Evolutionary conservation across 192 early-diverging fungal genomes (phyloP).

Genomic region (Gonapodya prolifera): DNA sequence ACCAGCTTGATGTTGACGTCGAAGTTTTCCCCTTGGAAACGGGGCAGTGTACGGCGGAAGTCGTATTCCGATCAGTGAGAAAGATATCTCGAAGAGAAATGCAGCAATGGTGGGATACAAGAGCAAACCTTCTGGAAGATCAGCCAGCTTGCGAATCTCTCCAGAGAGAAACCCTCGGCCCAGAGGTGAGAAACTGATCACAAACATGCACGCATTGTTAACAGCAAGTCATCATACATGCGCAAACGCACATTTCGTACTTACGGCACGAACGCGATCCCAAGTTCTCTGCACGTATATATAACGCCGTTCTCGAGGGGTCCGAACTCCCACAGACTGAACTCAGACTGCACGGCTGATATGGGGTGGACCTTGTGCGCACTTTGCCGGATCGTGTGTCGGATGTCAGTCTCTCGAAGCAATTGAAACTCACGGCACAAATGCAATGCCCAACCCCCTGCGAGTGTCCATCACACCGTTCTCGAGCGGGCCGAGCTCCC

Average conservation of each 20-base stretch:
- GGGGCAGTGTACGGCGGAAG: background rate
- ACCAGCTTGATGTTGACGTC: slow-evolving; percentile 27
- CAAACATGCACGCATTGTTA: too few relatives aligned
- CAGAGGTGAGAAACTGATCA: background rate
- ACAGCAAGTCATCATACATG: too few relatives aligned
- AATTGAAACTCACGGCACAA: too few relatives aligned
- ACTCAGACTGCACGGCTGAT: background rate
- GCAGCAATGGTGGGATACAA: background rate
- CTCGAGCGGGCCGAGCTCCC: background rate
- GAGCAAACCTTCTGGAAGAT: background rate
- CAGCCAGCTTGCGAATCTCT: background rate
- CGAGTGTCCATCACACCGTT: slow-evolving; percentile 44
- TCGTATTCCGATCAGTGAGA: background rate
- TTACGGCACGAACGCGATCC: slow-evolving; percentile 43
- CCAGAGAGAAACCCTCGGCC: background rate
- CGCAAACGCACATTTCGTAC: too few relatives aligned
- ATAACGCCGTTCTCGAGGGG: slow-evolving; percentile 24
- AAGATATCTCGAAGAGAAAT: background rate
- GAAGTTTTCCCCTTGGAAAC: background rate
- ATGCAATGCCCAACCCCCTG: slow-evolving; percentile 48
- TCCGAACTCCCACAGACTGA: background rate
- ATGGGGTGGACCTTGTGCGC: background rate
- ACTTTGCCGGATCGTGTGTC: background rate
- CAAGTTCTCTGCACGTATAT: slow-evolving; percentile 55
- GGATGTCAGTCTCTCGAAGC: too few relatives aligned